Evolutionary conservation across 192 early-diverging fungal species (phyloP).

Genomic region (Chytriomyces sp.): DNA sequence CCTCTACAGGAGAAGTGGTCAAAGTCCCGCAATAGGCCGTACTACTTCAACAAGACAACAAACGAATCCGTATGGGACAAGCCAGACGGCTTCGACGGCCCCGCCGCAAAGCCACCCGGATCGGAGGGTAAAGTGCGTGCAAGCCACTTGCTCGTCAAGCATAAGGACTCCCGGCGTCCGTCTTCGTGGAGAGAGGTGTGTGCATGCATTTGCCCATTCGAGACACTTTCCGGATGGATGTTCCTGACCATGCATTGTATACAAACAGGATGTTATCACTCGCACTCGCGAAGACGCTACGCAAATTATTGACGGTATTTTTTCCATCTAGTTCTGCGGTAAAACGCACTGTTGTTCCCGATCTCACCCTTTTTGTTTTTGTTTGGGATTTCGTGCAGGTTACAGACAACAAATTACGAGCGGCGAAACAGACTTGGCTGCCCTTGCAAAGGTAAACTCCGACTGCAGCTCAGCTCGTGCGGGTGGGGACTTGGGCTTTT

Average conservation of each 20-base stretch:
- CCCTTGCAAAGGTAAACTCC: conserved; percentile 77
- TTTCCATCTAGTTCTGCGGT: too few species aligned
- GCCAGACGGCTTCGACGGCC: conserved; percentile 35
- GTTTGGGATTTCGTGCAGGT: conserved; percentile 18
- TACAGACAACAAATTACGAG: conserved; percentile 70
- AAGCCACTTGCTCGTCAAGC: conserved; percentile 91
- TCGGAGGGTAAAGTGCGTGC: conserved; percentile 64
- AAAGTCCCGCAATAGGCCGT: conserved; percentile 44
- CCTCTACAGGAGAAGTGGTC: conserved; percentile 27
- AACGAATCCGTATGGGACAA: conserved; percentile 52
- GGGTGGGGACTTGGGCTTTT: conserved; percentile 87
- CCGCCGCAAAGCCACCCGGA: conserved; percentile 21
- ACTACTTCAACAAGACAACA: conserved; percentile 54
- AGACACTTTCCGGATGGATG: too few species aligned
- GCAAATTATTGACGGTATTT: conserved; percentile 1
- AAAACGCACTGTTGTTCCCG: too few species aligned
- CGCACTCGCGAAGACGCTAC: conserved; percentile 88
- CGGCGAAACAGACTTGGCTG: conserved; percentile 65
- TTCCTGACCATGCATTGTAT: neutral
- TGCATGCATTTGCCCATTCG: neutral
- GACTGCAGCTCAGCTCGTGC: conserved; percentile 92
- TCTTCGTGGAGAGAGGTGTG: conserved; percentile 86
- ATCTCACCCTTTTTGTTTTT: neutral
- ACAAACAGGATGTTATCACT: conserved; percentile 75
- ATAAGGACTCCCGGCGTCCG: conserved; percentile 80